A percentile compares a stretch with the other conserved stretches of the same genome.
These are phyloP conservation scores for Groenewaldozyma auringiensis DNA, from an alignment of 1,139 yeast genomes.

Conservation along the genomic window DNA sequence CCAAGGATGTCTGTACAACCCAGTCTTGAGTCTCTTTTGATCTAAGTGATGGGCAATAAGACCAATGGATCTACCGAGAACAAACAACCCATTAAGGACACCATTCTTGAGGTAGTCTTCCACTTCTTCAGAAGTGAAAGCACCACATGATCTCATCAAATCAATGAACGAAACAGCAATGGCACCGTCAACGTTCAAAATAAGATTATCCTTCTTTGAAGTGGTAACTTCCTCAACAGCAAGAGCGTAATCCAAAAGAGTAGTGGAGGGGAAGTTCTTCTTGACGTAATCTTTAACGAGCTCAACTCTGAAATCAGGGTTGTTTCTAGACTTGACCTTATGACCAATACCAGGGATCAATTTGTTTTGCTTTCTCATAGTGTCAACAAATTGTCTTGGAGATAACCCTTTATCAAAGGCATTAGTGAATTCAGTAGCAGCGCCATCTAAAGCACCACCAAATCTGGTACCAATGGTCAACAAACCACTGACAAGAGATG, in stretches of 20 bases:
- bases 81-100: slow-evolving; percentile 41
- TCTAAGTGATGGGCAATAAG: slow-evolving; percentile 41
- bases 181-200: slow-evolving; percentile 41
- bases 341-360: slow-evolving; percentile 43
- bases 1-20: slow-evolving; percentile 43
- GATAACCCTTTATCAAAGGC: slow-evolving; percentile 40
- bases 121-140: slow-evolving; percentile 38
- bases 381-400: slow-evolving; percentile 41
- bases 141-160: slow-evolving; percentile 39
- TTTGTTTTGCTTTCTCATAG: slow-evolving; percentile 42
- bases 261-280: slow-evolving; percentile 39
- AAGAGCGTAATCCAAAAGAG: slow-evolving; percentile 39
- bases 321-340: slow-evolving; percentile 41
- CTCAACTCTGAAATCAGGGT: slow-evolving; percentile 44
- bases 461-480: slow-evolving; percentile 41
- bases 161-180: slow-evolving; percentile 41
- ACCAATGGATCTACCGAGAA: slow-evolving; percentile 41
- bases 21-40: slow-evolving; percentile 42
- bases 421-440: slow-evolving; percentile 39
- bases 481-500: slow-evolving; percentile 40
- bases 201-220: slow-evolving; percentile 41
- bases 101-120: slow-evolving; percentile 41
- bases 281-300: slow-evolving; percentile 40
- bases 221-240: slow-evolving; percentile 44
- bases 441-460: slow-evolving; percentile 43